Evolutionary conservation across 2,329 filamentous ascomycete species (phyloP).

Genomic region (Fusarium illudens): DNA sequence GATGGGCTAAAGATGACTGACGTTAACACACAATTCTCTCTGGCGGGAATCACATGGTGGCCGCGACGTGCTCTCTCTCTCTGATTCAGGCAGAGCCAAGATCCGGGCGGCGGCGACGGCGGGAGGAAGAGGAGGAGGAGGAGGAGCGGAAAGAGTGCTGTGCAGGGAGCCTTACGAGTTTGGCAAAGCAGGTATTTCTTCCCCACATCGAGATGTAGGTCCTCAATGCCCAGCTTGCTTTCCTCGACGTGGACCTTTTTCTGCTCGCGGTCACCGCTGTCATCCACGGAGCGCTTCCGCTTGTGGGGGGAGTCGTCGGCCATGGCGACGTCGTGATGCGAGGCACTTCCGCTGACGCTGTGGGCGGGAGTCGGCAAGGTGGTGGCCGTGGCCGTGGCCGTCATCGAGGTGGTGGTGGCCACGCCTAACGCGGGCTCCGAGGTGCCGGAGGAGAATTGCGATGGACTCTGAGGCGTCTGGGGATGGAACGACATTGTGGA

Average conservation of each 20-base stretch:
- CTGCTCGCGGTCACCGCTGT: constrained; percentile 62
- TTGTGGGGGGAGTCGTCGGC: constrained; percentile 66
- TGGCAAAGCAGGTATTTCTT: constrained; percentile 73
- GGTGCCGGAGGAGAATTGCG: constrained; percentile 65
- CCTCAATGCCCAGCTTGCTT: constrained; percentile 68
- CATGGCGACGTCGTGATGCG: constrained; percentile 56
- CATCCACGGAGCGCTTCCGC: constrained; percentile 68
- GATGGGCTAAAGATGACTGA: constrained; percentile 56
- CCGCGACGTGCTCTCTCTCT: constrained; percentile 25
- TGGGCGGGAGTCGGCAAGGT: constrained; percentile 70
- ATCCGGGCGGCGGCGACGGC: constrained; percentile 37
- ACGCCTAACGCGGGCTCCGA: constrained; percentile 61
- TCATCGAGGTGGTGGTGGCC: constrained; percentile 60
- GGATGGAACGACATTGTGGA: constrained; percentile 72
- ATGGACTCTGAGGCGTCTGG: constrained; percentile 73
- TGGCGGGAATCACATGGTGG: constrained; percentile 38
- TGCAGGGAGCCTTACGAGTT: constrained; percentile 70
- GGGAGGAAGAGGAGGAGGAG: background rate
- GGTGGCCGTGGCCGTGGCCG: constrained; percentile 58
- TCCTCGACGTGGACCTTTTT: constrained; percentile 72
- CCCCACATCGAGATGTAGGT: constrained; percentile 72
- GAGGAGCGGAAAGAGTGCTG: constrained; percentile 45
- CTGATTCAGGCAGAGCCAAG: constrained; percentile 25
- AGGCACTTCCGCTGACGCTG: constrained; percentile 66
- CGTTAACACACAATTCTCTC: constrained; percentile 55